Base-by-base conservation (phyloP, 164 flowering plant species). In the Kalanchoe fedtschenkoi region DNA sequence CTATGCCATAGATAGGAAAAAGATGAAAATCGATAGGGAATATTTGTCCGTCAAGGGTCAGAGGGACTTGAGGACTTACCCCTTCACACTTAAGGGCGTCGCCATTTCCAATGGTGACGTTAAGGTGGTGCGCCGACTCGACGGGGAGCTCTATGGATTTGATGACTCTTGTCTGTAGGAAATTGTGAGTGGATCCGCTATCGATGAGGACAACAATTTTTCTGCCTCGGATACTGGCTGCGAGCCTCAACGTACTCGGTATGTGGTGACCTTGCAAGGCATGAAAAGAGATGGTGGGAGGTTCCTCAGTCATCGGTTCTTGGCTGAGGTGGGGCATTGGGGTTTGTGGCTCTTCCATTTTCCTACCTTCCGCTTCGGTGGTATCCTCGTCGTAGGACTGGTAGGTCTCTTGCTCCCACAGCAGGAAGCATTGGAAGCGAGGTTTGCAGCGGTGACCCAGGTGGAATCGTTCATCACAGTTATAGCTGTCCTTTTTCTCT, bases 181-280 rank as follows among this genome's bases (percentile, higher is more conserved):
- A 71, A 38, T 71, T 67, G 58, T 67, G 68, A 24, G 74, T 66
- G 32, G 64, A 66, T 21, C 70, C 64, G 3, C 60, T 59, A 16
- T 71, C 74, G 8, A 71, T 61, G 5, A 61, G 10, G 9, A 61
- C 15, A 13, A 19, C 13, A 2, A 41, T 15, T 2, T 14, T 28
- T 17, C n/a, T 22, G 17, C 44, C 28, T 42, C 3, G 19, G 0
- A 44, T 43, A 16, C 5, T 42, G 17, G 58, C 65, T 3, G 34
- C 6, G 17, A 62, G 5, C 22, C 64, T 17, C 35, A 34, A 26
- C 21, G 62, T 35, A 15, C 37, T 32, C 7, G 62, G 62, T 6
- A 34, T 14, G 10, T 2, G 14, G 2, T 39, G 19, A 0, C 61
- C 68, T 17, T 32, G 32, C 19, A 67, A 46, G 0, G 74, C 70